Evolutionary conservation across 345 rosid genomes (phyloP).

Genomic region (Citrus trifoliata): DNA sequence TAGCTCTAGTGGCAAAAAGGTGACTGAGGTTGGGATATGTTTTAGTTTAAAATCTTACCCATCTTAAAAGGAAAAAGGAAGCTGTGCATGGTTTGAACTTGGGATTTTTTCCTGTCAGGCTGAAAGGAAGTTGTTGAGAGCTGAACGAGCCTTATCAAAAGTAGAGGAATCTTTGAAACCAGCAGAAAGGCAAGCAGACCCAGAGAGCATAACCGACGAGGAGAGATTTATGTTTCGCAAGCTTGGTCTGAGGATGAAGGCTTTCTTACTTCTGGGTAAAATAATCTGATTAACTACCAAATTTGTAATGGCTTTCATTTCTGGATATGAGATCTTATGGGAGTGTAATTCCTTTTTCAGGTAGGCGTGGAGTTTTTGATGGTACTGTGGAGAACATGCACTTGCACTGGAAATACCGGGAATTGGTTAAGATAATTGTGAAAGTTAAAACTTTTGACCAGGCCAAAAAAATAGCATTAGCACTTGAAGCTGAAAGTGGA

Average conservation of each 20-base stretch:
- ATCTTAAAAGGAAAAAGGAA: neutral
- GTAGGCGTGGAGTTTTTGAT: conserved; percentile 90
- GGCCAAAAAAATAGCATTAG: conserved; percentile 78
- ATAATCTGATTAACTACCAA: conserved; percentile 2
- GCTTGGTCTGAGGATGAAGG: conserved; percentile 93
- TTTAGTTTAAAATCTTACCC: neutral
- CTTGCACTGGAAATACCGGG: conserved; percentile 96
- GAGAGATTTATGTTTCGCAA: conserved; percentile 98
- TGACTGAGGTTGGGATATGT: neutral
- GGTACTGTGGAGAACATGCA: conserved; percentile 99
- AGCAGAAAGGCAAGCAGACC: conserved; percentile 61
- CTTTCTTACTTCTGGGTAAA: conserved; percentile 90
- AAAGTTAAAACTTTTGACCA: conserved; percentile 71
- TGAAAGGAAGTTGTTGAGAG: conserved; percentile 66
- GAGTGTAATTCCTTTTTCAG: conserved; percentile 40
- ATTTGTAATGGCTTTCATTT: neutral
- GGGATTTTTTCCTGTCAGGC: conserved; percentile 41
- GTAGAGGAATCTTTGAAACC: conserved; percentile 79
- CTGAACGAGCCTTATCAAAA: conserved; percentile 67
- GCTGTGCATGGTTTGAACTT: neutral
- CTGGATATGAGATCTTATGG: conserved; percentile 16
- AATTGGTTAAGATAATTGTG: conserved; percentile 75
- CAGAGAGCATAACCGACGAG: conserved; percentile 80
- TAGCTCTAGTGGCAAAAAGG: neutral
- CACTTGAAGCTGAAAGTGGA: conserved; percentile 96